Evolutionary conservation across 495 filamentous ascomycete genomes (phyloP), one percentile per base, ranked within the genome.

Genomic region (Cudoniella acicularis): DNA sequence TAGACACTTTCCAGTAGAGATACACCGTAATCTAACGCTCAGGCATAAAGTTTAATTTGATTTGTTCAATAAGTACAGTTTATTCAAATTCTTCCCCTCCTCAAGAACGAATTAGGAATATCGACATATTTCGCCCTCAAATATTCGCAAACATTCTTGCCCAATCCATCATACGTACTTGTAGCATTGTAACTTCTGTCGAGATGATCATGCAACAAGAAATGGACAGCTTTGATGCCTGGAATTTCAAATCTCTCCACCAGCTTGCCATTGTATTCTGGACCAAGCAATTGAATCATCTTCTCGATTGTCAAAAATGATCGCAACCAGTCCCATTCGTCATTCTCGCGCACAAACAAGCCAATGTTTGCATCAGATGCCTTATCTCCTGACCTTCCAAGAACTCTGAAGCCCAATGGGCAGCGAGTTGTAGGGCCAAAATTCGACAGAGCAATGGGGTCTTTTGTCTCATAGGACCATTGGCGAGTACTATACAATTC

Each of bases 111-210:
- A 48, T 23, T 53, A 4, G 82, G 82, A 6, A 85, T 57, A 63
- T 79, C 75, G 21, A 83, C 79, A 60, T 73, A 67, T 42, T 69
- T 69, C 30, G 72, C 71, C 27, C 81, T 68, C 54, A 84, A 49
- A 62, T 69, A 83, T 67, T 84, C 80, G 24, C 75, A 79, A 20
- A 82, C 74, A 53, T 81, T 81, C 69, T 85, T 84, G 1, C 79
- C 80, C 52, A 85, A 62, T 40, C 77, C 72, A 53, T 84, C 80
- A 25, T 78, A 71, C 1, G 72, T 76, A n/a, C 71, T 75, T 0
- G 75, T 78, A 26, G 73, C 73, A 16, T 70, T 75, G 1, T 81
- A 79, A 3, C 81, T 80, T 4, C 80, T 72, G 36, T 80, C 81
- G 22, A 85, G 61, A 30, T 77, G 58, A 55, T 81, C 78, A 43